Evolutionary conservation across 257 asterid genomes (phyloP).

Genomic region (Lithospermum erythrorhizon): DNA sequence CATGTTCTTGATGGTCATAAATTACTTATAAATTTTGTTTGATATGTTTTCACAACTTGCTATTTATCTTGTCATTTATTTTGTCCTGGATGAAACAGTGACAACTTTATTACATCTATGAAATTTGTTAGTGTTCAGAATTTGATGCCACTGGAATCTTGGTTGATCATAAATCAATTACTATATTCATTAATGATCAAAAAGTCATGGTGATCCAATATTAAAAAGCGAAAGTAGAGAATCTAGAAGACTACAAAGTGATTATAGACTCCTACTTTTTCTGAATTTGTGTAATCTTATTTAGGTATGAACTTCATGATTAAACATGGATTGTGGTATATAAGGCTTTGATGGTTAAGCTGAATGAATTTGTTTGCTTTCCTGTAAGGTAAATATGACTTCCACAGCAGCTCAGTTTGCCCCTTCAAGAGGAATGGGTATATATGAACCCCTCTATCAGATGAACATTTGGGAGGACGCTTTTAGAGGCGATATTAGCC

Average conservation of each 20-base stretch:
- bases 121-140: too few relatives aligned
- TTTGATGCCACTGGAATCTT: too few relatives aligned
- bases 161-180: too few relatives aligned
- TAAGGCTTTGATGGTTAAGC: not conserved
- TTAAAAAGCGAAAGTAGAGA: too few relatives aligned
- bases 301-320: not conserved
- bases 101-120: not conserved
- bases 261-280: too few relatives aligned
- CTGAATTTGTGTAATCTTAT: too few relatives aligned
- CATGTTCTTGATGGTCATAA: not conserved
- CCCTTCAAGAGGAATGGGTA: slow-evolving; percentile 52
- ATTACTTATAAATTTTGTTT: not conserved
- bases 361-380: not conserved
- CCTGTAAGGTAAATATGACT: slow-evolving; percentile 40
- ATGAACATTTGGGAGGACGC: slow-evolving; percentile 80
- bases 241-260: too few relatives aligned
- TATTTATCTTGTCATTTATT: not conserved
- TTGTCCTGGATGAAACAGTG: not conserved
- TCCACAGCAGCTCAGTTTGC: slow-evolving; percentile 64
- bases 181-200: too few relatives aligned
- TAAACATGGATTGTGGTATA: not conserved
- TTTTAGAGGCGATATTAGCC: slow-evolving; percentile 39
- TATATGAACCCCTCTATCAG: slow-evolving; percentile 60
- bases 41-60: not conserved
- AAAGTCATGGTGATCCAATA: too few relatives aligned